Conservation (phyloP, 148 eudicot species). For the Rheum nobile region DNA sequence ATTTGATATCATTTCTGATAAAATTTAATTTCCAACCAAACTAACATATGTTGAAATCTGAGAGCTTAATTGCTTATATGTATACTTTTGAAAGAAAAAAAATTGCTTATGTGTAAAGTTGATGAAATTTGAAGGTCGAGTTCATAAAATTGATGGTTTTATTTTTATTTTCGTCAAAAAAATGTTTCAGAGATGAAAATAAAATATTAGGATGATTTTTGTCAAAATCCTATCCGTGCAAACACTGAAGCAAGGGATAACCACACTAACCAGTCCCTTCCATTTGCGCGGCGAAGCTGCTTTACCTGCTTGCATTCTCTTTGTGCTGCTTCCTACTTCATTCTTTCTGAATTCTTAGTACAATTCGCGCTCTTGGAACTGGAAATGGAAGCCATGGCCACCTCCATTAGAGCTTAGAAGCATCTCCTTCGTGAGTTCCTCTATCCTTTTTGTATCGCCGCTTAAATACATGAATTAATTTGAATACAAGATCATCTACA, state of each 20-base stretch:
- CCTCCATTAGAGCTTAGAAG: background rate
- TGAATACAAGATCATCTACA: background rate
- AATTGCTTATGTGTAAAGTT: no score
- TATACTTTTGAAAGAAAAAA: no score
- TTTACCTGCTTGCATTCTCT: background rate
- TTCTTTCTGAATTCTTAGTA: background rate
- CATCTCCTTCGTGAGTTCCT: background rate
- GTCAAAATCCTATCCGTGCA: slow-evolving; percentile 4
- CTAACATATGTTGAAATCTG: no score
- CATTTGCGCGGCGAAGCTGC: background rate
- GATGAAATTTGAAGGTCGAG: no score
- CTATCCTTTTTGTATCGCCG: background rate
- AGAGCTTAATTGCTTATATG: no score
- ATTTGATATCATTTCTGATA: no score
- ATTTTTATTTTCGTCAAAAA: no score
- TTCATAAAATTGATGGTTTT: no score
- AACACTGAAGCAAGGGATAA: background rate
- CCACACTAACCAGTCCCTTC: background rate
- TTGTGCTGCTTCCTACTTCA: background rate
- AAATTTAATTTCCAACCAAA: no score
- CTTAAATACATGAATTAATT: background rate
- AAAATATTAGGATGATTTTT: background rate
- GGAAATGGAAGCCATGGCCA: background rate
- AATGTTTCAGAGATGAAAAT: background rate
- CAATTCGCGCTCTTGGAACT: background rate